phyloP scores from a whole-genome alignment of 1,284 basidiomycete species.

The Inonotus obliquus region DNA sequence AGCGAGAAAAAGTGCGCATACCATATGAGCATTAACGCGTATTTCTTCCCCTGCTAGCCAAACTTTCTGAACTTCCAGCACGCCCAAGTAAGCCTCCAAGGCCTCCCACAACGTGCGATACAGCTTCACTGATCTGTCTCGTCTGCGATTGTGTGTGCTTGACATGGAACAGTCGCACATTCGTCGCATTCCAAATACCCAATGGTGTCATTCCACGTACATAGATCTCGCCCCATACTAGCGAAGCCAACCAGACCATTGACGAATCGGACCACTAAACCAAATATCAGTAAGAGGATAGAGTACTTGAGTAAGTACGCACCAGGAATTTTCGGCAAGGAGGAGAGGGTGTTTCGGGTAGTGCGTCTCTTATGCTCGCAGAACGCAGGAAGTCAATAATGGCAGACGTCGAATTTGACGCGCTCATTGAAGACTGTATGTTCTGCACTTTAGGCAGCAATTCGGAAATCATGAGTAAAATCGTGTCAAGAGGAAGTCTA shows the following conservation, averaged over 20 bases:
- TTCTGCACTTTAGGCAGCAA: slow-evolving; percentile 83
- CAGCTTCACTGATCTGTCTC: slow-evolving; percentile 69
- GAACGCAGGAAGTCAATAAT: slow-evolving; percentile 68
- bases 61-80: slow-evolving; percentile 15
- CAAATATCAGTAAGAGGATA: slow-evolving; percentile 1
- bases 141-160: slow-evolving; percentile 72
- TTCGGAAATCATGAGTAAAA: slow-evolving; percentile 83
- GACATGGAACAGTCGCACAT: slow-evolving; percentile 83
- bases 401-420: slow-evolving; percentile 55
- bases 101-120: slow-evolving; percentile 72
- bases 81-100: slow-evolving; percentile 34
- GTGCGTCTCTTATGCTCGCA: slow-evolving; percentile 57
- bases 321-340: slow-evolving; percentile 72
- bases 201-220: slow-evolving; percentile 81
- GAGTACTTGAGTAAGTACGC: neutral
- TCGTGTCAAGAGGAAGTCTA: slow-evolving; percentile 80
- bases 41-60: slow-evolving; percentile 11
- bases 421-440: slow-evolving; percentile 62
- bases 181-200: slow-evolving; percentile 84
- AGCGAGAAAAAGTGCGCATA: neutral
- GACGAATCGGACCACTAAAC: slow-evolving; percentile 84
- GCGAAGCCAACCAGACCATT: slow-evolving; percentile 81
- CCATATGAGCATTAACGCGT: neutral
- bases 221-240: slow-evolving; percentile 92
- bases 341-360: slow-evolving; percentile 66